Evolutionary conservation across 1,139 yeast species (phyloP).

Genomic region (Geotrichum aggregatum): DNA sequence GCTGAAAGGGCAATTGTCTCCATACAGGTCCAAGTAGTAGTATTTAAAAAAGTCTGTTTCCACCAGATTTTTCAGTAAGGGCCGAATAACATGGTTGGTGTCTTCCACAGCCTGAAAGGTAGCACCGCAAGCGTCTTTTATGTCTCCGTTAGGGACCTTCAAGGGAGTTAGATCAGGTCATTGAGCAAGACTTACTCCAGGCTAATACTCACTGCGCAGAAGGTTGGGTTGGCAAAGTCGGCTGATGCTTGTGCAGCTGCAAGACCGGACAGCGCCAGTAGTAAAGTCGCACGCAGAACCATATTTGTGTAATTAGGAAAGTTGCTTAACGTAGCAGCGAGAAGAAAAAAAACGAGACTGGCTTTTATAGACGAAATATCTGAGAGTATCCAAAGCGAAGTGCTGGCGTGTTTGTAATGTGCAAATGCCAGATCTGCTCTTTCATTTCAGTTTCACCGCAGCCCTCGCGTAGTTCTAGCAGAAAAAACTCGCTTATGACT

Average conservation of each 20-base stretch:
- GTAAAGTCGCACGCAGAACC: neutral
- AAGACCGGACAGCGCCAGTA: neutral
- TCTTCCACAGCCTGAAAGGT: slow-evolving; percentile 52
- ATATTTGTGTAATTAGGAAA: too few species aligned
- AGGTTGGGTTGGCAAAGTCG: slow-evolving; percentile 14
- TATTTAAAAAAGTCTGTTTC: slow-evolving; percentile 56
- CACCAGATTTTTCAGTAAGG: slow-evolving; percentile 54
- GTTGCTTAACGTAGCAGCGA: too few species aligned
- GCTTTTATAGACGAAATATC: too few species aligned
- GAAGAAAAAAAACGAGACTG: too few species aligned
- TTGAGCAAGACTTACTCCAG: neutral
- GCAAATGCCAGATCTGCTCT: too few species aligned
- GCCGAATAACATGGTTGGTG: slow-evolving; percentile 50
- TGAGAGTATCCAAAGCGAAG: too few species aligned
- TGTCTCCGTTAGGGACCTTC: slow-evolving; percentile 23
- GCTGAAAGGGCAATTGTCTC: slow-evolving; percentile 80
- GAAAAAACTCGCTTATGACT: too few species aligned
- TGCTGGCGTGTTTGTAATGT: too few species aligned
- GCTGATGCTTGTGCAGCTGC: neutral
- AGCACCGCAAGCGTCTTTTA: slow-evolving; percentile 46
- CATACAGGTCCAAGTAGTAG: slow-evolving; percentile 77
- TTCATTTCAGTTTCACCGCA: too few species aligned
- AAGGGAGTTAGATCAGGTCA: slow-evolving; percentile 21
- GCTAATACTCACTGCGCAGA: slow-evolving; percentile 16
- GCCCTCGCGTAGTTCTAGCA: too few species aligned